phyloP scores from a whole-genome alignment of 805 yeast species.

The Dipodascus albidus region DNA sequence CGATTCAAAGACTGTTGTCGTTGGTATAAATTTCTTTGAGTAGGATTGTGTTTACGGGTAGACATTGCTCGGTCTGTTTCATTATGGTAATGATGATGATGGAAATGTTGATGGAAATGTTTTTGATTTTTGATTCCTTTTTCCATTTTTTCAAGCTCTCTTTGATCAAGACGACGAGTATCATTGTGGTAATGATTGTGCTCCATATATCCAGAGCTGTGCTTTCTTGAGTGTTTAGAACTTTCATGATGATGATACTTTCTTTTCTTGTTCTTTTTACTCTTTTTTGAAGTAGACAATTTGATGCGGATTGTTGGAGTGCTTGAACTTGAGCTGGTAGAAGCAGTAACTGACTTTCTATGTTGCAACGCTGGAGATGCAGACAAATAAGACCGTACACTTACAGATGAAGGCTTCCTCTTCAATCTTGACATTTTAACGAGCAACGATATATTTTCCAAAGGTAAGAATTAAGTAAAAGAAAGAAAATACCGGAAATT shows the following conservation, averaged over 20 bases:
- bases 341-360: not conserved
- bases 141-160: not conserved
- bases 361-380: not conserved
- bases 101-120: not conserved
- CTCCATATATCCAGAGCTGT: not conserved
- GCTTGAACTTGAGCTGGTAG: not conserved
- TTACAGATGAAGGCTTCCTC: not conserved
- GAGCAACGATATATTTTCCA: not conserved
- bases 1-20: not conserved
- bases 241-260: not conserved
- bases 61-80: not conserved
- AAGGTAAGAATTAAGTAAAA: not conserved
- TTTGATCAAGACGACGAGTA: not conserved
- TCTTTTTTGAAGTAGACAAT: not conserved
- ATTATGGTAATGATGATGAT: conserved; percentile 1
- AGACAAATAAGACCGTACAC: not conserved
- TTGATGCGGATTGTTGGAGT: not conserved
- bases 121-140: not conserved
- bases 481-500: not conserved
- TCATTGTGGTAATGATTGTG: not conserved
- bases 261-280: not conserved
- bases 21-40: no score
- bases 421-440: not conserved
- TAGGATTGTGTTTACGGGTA: not conserved
- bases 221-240: not conserved